A percentile compares a stretch with the other conserved stretches of the same genome.
phyloP scores from a whole-genome alignment of 1,284 basidiomycete species.

The Fomitiporia mediterranea region DNA sequence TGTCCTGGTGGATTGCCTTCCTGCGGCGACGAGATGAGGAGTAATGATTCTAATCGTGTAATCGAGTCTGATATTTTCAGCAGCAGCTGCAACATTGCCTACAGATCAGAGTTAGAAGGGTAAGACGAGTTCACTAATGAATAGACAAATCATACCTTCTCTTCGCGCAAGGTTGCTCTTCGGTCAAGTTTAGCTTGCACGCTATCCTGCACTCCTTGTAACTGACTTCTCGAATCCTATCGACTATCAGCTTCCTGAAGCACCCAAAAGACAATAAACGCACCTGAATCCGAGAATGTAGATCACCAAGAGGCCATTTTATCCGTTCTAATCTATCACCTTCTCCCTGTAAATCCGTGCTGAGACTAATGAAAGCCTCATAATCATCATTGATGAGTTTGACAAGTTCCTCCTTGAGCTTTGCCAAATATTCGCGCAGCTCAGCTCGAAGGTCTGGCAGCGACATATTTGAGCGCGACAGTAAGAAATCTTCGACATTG shows the following conservation, averaged over 20 bases:
- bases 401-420: constrained; percentile 88
- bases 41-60: constrained; percentile 74
- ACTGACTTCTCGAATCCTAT: constrained; percentile 58
- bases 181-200: constrained; percentile 76
- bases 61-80: constrained; percentile 88
- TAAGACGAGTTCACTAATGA: neutral
- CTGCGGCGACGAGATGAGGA: constrained; percentile 57
- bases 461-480: constrained; percentile 82
- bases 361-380: constrained; percentile 94
- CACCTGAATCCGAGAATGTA: constrained; percentile 71
- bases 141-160: constrained; percentile 53
- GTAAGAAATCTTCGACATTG: constrained; percentile 83
- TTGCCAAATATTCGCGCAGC: constrained; percentile 78
- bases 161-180: constrained; percentile 71
- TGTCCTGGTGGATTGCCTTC: constrained; percentile 34
- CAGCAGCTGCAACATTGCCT: constrained; percentile 80
- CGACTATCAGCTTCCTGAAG: neutral
- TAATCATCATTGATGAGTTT: constrained; percentile 97
- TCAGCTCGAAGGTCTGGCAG: constrained; percentile 85
- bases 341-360: constrained; percentile 84
- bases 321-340: constrained; percentile 66
- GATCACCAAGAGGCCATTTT: constrained; percentile 55
- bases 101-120: constrained; percentile 10
- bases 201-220: constrained; percentile 64
- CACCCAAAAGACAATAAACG: constrained; percentile 27